phyloP scores from a whole-genome alignment of 2,329 filamentous ascomycete genomes.

The Trichoderma aggressivum region DNA sequence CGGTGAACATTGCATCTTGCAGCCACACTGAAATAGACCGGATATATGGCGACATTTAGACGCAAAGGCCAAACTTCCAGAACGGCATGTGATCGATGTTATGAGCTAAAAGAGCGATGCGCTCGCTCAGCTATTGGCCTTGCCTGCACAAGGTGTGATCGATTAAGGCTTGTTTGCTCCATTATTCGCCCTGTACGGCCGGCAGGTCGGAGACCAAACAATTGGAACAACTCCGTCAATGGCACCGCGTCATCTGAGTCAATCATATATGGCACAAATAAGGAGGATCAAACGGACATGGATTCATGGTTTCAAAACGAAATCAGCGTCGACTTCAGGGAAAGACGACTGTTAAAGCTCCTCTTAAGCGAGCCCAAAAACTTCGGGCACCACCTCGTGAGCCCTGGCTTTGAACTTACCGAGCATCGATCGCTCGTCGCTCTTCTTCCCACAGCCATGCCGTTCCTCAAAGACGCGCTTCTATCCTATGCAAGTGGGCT shows the following conservation, averaged over 20 bases:
- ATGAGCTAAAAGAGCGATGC: neutral
- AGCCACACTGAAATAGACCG: neutral
- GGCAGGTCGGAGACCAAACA: neutral
- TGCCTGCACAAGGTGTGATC: neutral
- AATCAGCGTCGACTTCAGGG: neutral
- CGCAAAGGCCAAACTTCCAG: neutral
- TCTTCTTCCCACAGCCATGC: neutral
- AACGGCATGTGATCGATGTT: neutral
- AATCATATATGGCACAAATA: neutral
- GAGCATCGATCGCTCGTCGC: neutral
- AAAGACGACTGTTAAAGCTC: neutral
- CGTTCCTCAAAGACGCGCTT: neutral
- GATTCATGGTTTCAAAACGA: neutral
- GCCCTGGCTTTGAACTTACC: neutral
- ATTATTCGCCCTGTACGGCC: neutral
- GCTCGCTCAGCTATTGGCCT: neutral
- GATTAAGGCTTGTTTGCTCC: neutral
- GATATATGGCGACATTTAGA: neutral
- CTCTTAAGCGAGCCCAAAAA: neutral
- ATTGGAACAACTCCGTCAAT: neutral
- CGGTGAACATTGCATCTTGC: neutral
- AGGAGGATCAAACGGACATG: neutral
- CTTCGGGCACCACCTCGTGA: neutral
- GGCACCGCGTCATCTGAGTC: neutral
- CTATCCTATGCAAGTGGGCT: neutral